Base-by-base conservation (phyloP, 257 asterid species). In the Agastache rugosa region DNA sequence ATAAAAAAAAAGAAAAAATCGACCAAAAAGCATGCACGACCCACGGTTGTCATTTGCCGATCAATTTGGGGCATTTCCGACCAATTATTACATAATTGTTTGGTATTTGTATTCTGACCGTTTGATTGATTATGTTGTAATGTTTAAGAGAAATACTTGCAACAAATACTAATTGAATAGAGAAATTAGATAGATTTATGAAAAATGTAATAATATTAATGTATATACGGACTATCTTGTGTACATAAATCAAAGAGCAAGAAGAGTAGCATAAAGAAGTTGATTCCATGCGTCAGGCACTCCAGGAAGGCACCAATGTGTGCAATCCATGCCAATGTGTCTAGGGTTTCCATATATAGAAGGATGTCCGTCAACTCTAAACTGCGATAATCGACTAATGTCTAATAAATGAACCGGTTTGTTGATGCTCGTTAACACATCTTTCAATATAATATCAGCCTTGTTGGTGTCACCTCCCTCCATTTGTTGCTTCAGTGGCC, bases 251-350 rank as follows among this genome's bases (percentile, higher is more conserved):
- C 37, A 44, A 45, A 20, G 0, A 29, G 35, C 20, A 45, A 44
- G 22, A 14, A 72, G 61, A 12, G 44, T 31, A 15, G 71, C 82
- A 60, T 54, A 78, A 31, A 87, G 75, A 10, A 84, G 71, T 11
- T 71, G 75, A 59, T 87, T 87, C 89, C 91, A 87, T 1, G 60
- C 34, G 77, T 84, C 91, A n/a, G 87, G 85, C 7, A 84, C 76
- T 34, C 89, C 89, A 0, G 89, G 84, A 23, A 83, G 81, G 35
- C 89, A 84, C 89, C 89, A 85, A 27, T 87, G 88, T 0, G 83
- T 79, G 50, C 86, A 87, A 47, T 83, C 89, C 69, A 59, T 55
- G 5, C 75, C 81, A 5, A n/a, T 72, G 5, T 75, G 82, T 12
- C 59, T 23, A 4, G 53, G 73, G 31, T 69, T 77, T 19, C 86